Evolutionary conservation across 345 rosid genomes (phyloP), one percentile per base, ranked within the genome.

Genomic region (Eucalyptus sp.): DNA sequence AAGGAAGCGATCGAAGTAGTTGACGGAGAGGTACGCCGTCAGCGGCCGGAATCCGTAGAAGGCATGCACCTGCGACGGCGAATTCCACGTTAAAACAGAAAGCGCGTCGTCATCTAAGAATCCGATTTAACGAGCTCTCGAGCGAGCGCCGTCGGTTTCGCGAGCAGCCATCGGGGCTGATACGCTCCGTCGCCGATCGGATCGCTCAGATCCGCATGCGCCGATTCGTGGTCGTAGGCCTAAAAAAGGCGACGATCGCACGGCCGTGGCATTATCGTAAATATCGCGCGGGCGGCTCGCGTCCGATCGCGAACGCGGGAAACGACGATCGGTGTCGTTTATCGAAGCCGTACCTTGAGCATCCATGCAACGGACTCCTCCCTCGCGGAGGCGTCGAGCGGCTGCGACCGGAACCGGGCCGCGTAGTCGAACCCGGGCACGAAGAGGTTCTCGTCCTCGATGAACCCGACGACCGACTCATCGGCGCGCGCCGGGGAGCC

Each of bases 11-110:
- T 98, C 99, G 92, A 98, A 87, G 92, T 98, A 98, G 94, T 98
- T 98, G 89, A 98, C 97, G 94, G 99, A 91, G 90, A 98, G 97
- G 90, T 97, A 97, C 91, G 98, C 99, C 96, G 99, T 98, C 64
- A 98, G 86, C 41, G 99, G 98, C 92, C 90, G 98, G 91, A 98
- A 97, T 76, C 91, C 94, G 89, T 93, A 92, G 89, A 90, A 94
- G 33, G 96, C 94, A 89, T 94, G 97, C 86, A 95, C 98, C 99
- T 98, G 84, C 84, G 44, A 41, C 84, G 29, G 48, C 48, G 15
- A 76, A 5, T 11, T 24, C 48, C 48, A 20, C 25, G 46, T 76
- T 41, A 76, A 41, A 76, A 25, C 43, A 92, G 84, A 92, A 85
- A 87, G 64, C 90, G 64, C 79, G 90, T 80, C 86, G 90, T 88